Evolutionary conservation across 805 yeast genomes (phyloP).

Genomic region (Candida manassasensis): DNA sequence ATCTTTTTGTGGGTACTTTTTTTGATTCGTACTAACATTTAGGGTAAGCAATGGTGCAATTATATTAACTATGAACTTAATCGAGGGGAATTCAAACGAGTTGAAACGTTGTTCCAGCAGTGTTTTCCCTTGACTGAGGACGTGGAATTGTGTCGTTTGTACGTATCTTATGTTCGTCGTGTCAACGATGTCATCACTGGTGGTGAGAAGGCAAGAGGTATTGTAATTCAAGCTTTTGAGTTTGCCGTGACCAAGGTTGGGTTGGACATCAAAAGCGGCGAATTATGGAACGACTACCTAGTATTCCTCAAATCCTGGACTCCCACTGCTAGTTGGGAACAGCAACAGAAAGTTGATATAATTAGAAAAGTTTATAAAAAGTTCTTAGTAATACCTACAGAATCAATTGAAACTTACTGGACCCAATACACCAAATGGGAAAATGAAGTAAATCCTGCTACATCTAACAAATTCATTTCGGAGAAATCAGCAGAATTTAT

Average conservation of each 20-base stretch:
- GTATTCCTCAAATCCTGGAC: slow-evolving; percentile 73
- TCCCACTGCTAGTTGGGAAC: slow-evolving; percentile 78
- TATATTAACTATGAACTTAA: slow-evolving; percentile 63
- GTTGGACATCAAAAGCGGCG: slow-evolving; percentile 63
- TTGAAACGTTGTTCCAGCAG: slow-evolving; percentile 60
- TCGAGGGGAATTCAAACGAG: slow-evolving; percentile 60
- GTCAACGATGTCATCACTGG: slow-evolving; percentile 69
- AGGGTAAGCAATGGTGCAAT: slow-evolving; percentile 58
- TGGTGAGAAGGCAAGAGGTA: slow-evolving; percentile 72
- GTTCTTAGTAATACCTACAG: slow-evolving; percentile 71
- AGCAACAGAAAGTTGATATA: slow-evolving; percentile 72
- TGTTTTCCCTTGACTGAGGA: slow-evolving; percentile 60
- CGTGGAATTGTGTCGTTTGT: slow-evolving; percentile 70
- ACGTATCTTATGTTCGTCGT: slow-evolving; percentile 72
- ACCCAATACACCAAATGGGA: slow-evolving; percentile 78
- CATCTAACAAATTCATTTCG: slow-evolving; percentile 79
- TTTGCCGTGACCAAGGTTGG: slow-evolving; percentile 78
- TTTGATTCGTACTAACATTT: slow-evolving; percentile 21
- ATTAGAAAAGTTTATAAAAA: slow-evolving; percentile 68
- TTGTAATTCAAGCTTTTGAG: slow-evolving; percentile 77
- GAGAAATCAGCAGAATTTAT: slow-evolving; percentile 81
- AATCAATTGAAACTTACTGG: slow-evolving; percentile 77
- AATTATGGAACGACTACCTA: slow-evolving; percentile 80
- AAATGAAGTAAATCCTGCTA: slow-evolving; percentile 63
- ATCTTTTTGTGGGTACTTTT: no score